Conservation (phyloP, 805 yeast genomes). For the Metschnikowia continentalis region DNA sequence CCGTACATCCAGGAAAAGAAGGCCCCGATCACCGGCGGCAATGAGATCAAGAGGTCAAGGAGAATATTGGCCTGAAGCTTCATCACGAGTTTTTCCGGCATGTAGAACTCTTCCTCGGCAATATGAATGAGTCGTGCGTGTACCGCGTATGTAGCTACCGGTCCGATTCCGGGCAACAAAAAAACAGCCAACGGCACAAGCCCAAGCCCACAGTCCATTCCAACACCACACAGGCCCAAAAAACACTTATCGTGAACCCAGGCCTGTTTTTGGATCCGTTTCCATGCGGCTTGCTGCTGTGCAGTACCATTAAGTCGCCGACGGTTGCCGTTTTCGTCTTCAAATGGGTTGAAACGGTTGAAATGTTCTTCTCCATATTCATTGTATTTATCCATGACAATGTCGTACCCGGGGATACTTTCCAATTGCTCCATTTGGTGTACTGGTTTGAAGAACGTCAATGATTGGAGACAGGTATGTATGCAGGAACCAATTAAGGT, state of each 20-base stretch:
- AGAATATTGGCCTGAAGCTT: slow-evolving; percentile 74
- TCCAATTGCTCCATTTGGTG: slow-evolving; percentile 16
- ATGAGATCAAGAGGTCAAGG: slow-evolving; percentile 66
- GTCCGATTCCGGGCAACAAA: slow-evolving; percentile 77
- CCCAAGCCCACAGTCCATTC: slow-evolving; percentile 73
- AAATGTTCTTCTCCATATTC: slow-evolving; percentile 64
- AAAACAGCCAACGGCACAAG: slow-evolving; percentile 68
- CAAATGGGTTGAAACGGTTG: slow-evolving; percentile 63
- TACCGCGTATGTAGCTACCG: slow-evolving; percentile 70
- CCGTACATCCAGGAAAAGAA: slow-evolving; percentile 77
- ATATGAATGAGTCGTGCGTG: slow-evolving; percentile 63
- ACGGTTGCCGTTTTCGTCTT: slow-evolving; percentile 55
- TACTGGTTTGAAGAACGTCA: no score
- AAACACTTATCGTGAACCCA: slow-evolving; percentile 86
- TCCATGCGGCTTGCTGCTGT: slow-evolving; percentile 55
- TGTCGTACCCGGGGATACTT: slow-evolving; percentile 51
- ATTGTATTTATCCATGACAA: slow-evolving; percentile 55
- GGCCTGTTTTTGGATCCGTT: slow-evolving; percentile 66
- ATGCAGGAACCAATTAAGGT: no score
- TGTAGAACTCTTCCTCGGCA: slow-evolving; percentile 52
- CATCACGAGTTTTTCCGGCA: slow-evolving; percentile 58
- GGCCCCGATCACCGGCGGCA: slow-evolving; percentile 79
- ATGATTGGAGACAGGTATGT: no score
- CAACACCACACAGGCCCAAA: slow-evolving; percentile 64
- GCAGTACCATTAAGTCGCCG: slow-evolving; percentile 55